Evolutionary conservation across 108 stramenopile species (phyloP), one percentile per base, ranked within the genome.

Genomic region (Nitzschia sp.): DNA sequence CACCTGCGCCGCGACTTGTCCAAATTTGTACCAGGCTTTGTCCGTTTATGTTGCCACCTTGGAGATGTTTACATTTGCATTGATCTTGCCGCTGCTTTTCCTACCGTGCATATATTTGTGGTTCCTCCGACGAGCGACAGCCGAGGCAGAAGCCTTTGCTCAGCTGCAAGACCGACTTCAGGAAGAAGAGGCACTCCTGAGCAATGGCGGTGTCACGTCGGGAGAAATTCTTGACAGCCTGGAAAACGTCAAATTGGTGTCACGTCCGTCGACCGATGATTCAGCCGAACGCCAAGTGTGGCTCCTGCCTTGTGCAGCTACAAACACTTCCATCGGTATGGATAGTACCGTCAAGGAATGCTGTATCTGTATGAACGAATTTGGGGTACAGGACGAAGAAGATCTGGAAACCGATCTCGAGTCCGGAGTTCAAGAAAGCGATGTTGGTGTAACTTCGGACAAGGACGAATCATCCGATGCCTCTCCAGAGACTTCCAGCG

Each of bases 361-460:
- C 56, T 85, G 84, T 52, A 89, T 89, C 36, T 89, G 88, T 57
- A 89, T 89, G 88, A 60, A 59, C 45, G 82, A 83, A 17, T 85
- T 89, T 67, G 23, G 28, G 41, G 25, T 79, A 11, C 68, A 77
- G 32, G 31, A 50, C 27, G 61, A 76, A 46, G 41, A 6, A 25
- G 60, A 66, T 23, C 8, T 45, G 22, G 61, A 64, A 57, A 38
- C 29, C 55, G 56, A 32, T 45, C 47, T 41, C 1, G 50, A 48
- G 11, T 35, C 47, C 15, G 45, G 52, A 22, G 47, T 48, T 25
- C 34, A 52, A 46, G 27, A 50, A 27, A 30, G 22, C 54, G 48
- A 33, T 22, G n/a, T n/a, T n/a, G n/a, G 45, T 38, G 26, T 27
- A 9, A 21, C 44, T 2, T 3, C 44, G 28, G 56, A 64, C 32